Evolutionary conservation across 1,139 yeast genomes (phyloP).

Genomic region (Kurtzmaniella natalensis): DNA sequence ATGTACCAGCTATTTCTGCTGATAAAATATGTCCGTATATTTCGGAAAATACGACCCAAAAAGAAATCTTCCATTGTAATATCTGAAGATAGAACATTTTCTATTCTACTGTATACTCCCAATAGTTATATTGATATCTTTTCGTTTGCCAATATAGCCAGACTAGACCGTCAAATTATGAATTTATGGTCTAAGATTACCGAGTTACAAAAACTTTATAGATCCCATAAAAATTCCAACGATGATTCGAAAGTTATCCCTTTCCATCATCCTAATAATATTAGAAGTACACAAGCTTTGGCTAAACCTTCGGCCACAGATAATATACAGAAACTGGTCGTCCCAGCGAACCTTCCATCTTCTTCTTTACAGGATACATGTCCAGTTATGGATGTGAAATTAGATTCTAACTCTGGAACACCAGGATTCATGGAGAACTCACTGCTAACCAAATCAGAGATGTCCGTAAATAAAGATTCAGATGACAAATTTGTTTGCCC

Average conservation of each 20-base stretch:
- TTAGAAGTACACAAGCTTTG: too few species aligned
- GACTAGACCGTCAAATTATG: constrained; percentile 40
- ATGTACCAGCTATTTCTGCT: neutral
- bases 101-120: neutral
- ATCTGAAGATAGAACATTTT: constrained; percentile 4
- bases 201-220: constrained; percentile 39
- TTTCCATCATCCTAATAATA: too few species aligned
- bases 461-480: too few species aligned
- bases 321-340: too few species aligned
- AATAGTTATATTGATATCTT: constrained; percentile 19
- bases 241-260: neutral
- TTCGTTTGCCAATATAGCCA: constrained; percentile 39
- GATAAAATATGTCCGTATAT: neutral
- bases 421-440: constrained; percentile 4
- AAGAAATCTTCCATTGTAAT: constrained; percentile 3
- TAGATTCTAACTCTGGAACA: constrained; percentile 15
- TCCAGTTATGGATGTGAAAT: constrained; percentile 41
- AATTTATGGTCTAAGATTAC: constrained; percentile 40
- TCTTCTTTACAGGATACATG: constrained; percentile 16
- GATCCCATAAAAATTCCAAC: constrained; percentile 24
- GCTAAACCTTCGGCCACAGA: too few species aligned
- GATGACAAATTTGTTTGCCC: too few species aligned
- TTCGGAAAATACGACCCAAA: constrained; percentile 3
- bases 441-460: too few species aligned
- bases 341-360: neutral